Evolutionary conservation across 1,284 basidiomycete species (phyloP).

Genomic region (Moesziomyces sp.): DNA sequence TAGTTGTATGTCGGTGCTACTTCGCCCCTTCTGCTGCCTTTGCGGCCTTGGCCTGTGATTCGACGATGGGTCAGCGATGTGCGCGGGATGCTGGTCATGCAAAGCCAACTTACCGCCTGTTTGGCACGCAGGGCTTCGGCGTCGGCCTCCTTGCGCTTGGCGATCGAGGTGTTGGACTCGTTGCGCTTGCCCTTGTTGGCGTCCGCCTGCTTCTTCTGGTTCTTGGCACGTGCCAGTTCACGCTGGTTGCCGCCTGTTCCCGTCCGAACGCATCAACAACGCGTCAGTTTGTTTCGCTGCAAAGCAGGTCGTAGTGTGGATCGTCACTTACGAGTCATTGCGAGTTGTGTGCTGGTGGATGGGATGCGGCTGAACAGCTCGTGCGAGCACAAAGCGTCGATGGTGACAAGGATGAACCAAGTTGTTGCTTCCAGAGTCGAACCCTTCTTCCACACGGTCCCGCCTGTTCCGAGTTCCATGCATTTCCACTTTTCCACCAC

Average conservation of each 20-base stretch:
- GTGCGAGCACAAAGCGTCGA: not conserved
- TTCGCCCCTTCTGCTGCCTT: constrained; percentile 36
- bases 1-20: not conserved
- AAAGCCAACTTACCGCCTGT: constrained; percentile 55
- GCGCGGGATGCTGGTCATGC: not conserved
- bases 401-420: not conserved
- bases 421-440: not conserved
- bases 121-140: constrained; percentile 60
- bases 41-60: constrained; percentile 40
- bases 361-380: no score
- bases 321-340: constrained; percentile 9
- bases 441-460: not conserved
- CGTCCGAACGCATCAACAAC: not conserved
- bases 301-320: no score
- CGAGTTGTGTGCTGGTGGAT: not conserved
- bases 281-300: no score
- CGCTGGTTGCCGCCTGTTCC: constrained; percentile 63
- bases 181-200: constrained; percentile 57
- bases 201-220: constrained; percentile 64
- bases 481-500: not conserved
- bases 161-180: constrained; percentile 55
- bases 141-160: constrained; percentile 59
- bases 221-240: constrained; percentile 65
- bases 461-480: constrained; percentile 7
- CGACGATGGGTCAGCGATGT: not conserved